phyloP scores from a whole-genome alignment of 495 filamentous ascomycete genomes.

The Podospora tetraspora region DNA sequence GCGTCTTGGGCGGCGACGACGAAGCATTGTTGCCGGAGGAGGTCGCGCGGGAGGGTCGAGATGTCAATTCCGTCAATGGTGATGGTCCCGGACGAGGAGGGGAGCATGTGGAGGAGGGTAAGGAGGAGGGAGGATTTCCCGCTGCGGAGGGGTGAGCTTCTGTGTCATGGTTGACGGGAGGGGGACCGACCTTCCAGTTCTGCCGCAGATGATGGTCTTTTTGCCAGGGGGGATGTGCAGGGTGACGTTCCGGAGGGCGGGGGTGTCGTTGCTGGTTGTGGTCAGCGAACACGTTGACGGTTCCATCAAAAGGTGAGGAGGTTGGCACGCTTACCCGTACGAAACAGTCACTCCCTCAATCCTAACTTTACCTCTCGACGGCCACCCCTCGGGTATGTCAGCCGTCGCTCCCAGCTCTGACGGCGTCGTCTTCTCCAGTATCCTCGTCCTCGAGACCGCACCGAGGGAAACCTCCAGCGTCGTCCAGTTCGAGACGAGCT shows the following conservation, averaged over 20 bases:
- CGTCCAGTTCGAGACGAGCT: constrained; percentile 40
- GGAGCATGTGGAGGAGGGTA: constrained; percentile 34
- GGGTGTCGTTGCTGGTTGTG: constrained; percentile 11
- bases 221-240: constrained; percentile 34
- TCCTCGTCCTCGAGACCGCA: constrained; percentile 41
- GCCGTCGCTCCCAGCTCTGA: constrained; percentile 24
- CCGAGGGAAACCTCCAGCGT: constrained; percentile 49
- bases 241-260: constrained; percentile 30
- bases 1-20: constrained; percentile 43
- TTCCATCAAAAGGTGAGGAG: not conserved
- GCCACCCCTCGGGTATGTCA: constrained; percentile 28
- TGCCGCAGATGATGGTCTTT: constrained; percentile 29
- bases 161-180: not conserved
- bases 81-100: constrained; percentile 27
- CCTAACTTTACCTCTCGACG: constrained; percentile 26
- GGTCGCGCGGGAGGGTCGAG: constrained; percentile 18
- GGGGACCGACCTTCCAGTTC: constrained; percentile 27
- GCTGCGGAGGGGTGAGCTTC: constrained; percentile 14
- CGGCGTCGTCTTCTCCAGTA: constrained; percentile 35
- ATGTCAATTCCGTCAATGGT: constrained; percentile 34
- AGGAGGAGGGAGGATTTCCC: constrained; percentile 39
- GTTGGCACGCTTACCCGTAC: constrained; percentile 23
- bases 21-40: constrained; percentile 31
- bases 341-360: constrained; percentile 32
- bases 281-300: not conserved